Evolutionary conservation across 148 eudicot genomes (phyloP), one percentile per base, ranked within the genome.

Genomic region (Camellia sinensis): DNA sequence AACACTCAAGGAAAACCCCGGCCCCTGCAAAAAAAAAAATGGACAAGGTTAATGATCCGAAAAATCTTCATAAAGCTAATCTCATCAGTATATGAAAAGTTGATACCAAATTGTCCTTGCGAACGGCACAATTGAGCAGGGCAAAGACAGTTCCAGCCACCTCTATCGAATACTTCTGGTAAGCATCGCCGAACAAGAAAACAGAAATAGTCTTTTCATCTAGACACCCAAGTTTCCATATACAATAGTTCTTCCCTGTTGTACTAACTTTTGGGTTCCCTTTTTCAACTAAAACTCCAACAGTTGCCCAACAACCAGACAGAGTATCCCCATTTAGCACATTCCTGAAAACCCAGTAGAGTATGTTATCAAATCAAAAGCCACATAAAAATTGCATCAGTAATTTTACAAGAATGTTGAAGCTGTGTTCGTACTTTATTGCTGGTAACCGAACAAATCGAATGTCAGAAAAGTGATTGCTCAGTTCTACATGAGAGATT

Each of bases 171-270:
- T 84, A 83, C 81, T 78, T 87, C 82, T 90, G 87, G 78, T 91
- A 93, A 84, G 99, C 98, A 83, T 94, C 92, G 6, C 97, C 99
- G 89, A 96, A 96, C 90, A 96, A 83, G 89, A 96, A 96, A 72
- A 96, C 83, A 52, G 98, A 87, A 80, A 85, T 82, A 46, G 83
- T 82, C 17, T 92, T 85, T 74, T 89, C 98, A 89, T 93, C 97
- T 86, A 96, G 88, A 86, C 95, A 89, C 79, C 99, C 97, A 45
- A 96, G 79, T 83, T 91, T 92, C 97, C 95, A 93, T 80, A 93
- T 88, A 65, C 92, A 80, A 66, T 85, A 96, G 70, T 85, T 68
- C 82, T 92, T 92, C 78, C 98, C 99, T 18, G 87, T 82, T 64
- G 99, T 87, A 87, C 94, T 93, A 43, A 77, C 88, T 70, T 85